Conservation (phyloP, 2,329 filamentous ascomycete genomes). For the Geosmithia putterillii region DNA sequence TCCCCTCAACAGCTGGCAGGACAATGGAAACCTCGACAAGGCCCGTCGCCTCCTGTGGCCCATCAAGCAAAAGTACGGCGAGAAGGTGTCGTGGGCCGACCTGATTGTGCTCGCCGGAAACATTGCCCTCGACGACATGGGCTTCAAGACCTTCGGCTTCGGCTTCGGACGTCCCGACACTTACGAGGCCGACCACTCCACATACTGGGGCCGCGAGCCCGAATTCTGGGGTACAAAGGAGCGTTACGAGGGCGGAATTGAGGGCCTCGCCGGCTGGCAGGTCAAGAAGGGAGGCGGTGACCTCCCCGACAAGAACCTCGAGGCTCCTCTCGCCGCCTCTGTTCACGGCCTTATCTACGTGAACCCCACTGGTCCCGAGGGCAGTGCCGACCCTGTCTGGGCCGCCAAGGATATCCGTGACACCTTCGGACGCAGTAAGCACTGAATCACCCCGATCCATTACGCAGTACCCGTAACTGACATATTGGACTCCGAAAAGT, state of each 20-base stretch:
- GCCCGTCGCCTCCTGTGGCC: slow-evolving; percentile 68
- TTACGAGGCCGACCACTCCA: slow-evolving; percentile 64
- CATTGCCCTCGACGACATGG: slow-evolving; percentile 67
- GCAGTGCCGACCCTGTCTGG: slow-evolving; percentile 55
- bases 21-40: slow-evolving; percentile 70
- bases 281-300: not conserved
- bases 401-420: slow-evolving; percentile 60
- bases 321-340: slow-evolving; percentile 50
- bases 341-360: slow-evolving; percentile 66
- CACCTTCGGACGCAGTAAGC: slow-evolving; percentile 52
- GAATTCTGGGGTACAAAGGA: slow-evolving; percentile 43
- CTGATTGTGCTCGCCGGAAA: slow-evolving; percentile 61
- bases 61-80: slow-evolving; percentile 76
- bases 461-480: not conserved
- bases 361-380: slow-evolving; percentile 68
- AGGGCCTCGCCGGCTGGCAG: not conserved
- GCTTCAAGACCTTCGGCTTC: slow-evolving; percentile 62
- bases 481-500: not conserved
- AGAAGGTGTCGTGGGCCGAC: slow-evolving; percentile 74
- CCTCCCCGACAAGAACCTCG: slow-evolving; percentile 41
- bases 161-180: slow-evolving; percentile 59
- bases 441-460: not conserved
- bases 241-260: slow-evolving; percentile 30
- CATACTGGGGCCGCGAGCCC: slow-evolving; percentile 64
- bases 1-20: slow-evolving; percentile 70